Percentiles rank a stretch among this genome's conserved stretches.
phyloP scores from a whole-genome alignment of 768 basidiomycete genomes.

The Pisolithus marmoratus region DNA sequence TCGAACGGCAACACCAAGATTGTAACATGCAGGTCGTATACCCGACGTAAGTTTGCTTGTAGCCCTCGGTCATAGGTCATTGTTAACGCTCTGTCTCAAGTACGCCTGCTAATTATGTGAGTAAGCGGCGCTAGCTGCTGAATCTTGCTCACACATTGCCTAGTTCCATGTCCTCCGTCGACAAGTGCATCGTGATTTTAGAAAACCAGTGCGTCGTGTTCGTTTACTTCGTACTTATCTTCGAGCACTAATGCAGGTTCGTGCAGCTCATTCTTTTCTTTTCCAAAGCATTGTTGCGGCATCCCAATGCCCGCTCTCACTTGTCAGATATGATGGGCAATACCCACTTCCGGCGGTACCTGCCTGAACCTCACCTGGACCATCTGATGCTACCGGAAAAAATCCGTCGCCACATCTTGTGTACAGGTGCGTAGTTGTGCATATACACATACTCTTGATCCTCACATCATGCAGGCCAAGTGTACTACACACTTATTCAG shows the following conservation, averaged over 20 bases:
- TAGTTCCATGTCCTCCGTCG: slow-evolving; percentile 96
- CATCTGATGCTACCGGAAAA: slow-evolving; percentile 73
- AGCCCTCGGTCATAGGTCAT: neutral
- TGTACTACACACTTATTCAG: slow-evolving; percentile 83
- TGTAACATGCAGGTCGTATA: slow-evolving; percentile 99
- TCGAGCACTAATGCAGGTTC: neutral
- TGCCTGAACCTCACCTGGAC: slow-evolving; percentile 78
- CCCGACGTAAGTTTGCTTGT: slow-evolving; percentile 62
- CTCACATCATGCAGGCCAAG: slow-evolving; percentile 60
- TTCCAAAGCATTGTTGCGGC: slow-evolving; percentile 93
- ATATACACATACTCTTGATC: neutral
- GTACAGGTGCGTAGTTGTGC: slow-evolving; percentile 48
- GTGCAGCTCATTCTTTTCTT: slow-evolving; percentile 86
- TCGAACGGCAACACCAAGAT: slow-evolving; percentile 95
- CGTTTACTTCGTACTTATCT: neutral
- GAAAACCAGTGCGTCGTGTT: slow-evolving; percentile 72
- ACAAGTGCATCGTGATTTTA: slow-evolving; percentile 96
- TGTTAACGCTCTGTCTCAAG: slow-evolving; percentile 32
- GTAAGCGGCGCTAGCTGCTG: slow-evolving; percentile 12
- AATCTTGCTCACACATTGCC: slow-evolving; percentile 5
- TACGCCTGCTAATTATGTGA: slow-evolving; percentile 90
- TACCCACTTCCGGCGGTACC: slow-evolving; percentile 87
- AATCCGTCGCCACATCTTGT: slow-evolving; percentile 88
- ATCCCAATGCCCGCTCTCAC: slow-evolving; percentile 84
- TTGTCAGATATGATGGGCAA: slow-evolving; percentile 87